Evolutionary conservation across 106 monocot species (phyloP).

Genomic region (Dactylorhiza incarnata): DNA sequence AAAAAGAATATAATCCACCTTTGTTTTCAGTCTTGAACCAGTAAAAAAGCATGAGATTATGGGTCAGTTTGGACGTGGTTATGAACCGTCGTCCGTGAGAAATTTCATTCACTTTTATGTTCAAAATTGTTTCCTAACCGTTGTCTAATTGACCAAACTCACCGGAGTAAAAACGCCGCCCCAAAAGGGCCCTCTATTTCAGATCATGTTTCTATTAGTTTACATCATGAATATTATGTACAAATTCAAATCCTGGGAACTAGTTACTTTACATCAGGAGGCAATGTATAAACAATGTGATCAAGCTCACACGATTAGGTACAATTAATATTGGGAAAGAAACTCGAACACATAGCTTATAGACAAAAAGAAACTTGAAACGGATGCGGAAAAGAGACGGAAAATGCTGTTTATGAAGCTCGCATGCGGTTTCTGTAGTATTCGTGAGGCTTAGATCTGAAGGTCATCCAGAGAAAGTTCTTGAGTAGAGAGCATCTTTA

Average conservation of each 20-base stretch:
- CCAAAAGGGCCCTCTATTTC: not conserved
- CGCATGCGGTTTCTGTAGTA: not conserved
- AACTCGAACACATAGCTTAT: not conserved
- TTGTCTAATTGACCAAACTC: too few species aligned
- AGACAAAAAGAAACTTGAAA: not conserved
- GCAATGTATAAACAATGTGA: not conserved
- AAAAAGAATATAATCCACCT: too few species aligned
- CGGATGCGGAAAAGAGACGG: not conserved
- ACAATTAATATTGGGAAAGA: not conserved
- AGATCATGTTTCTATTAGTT: not conserved
- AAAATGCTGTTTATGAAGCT: not conserved
- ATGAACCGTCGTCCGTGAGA: too few species aligned
- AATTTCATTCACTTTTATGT: too few species aligned
- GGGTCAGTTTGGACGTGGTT: too few species aligned
- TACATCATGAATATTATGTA: not conserved
- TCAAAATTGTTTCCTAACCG: too few species aligned
- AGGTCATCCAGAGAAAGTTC: conserved; percentile 55
- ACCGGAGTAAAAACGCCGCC: too few species aligned
- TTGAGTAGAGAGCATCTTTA: conserved; percentile 51
- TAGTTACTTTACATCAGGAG: not conserved
- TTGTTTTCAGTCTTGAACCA: not conserved
- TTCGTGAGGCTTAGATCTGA: conserved; percentile 25
- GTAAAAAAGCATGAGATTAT: not conserved
- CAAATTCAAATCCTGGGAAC: not conserved
- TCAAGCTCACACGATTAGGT: not conserved